phyloP scores from a whole-genome alignment of 2,329 filamentous ascomycete genomes.

The Botrytis porri region DNA sequence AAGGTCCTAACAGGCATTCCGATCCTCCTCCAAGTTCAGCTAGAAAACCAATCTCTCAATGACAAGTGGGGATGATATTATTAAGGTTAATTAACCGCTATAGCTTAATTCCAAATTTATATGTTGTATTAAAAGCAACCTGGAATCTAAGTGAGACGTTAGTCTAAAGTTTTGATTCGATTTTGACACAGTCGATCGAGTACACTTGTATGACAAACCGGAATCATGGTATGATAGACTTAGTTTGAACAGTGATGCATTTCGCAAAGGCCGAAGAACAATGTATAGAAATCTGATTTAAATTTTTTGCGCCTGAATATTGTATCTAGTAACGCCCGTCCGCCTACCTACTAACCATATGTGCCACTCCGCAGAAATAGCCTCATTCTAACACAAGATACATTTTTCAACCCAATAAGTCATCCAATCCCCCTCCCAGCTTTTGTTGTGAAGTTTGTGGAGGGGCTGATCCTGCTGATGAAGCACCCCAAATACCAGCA shows the following conservation, averaged over 20 bases:
- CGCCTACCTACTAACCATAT: slow-evolving; percentile 9
- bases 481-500: slow-evolving; percentile 87
- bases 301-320: slow-evolving; percentile 14
- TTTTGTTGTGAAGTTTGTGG: slow-evolving; percentile 35
- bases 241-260: not conserved
- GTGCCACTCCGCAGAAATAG: not conserved
- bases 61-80: not conserved
- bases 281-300: not conserved
- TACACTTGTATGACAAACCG: not conserved
- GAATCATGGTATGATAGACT: not conserved
- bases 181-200: not conserved
- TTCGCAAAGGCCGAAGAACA: not conserved
- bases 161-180: not conserved
- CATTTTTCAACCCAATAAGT: slow-evolving; percentile 44
- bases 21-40: slow-evolving; percentile 5
- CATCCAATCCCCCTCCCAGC: slow-evolving; percentile 42
- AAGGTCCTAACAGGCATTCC: not conserved
- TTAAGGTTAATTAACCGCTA: not conserved
- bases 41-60: not conserved
- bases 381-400: not conserved
- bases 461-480: slow-evolving; percentile 42
- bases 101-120: not conserved
- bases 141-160: not conserved
- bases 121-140: not conserved
- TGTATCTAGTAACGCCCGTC: slow-evolving; percentile 18